A percentile compares a stretch with the other conserved stretches of the same genome.
These are phyloP conservation scores for Fusarium fracticaudum DNA, from an alignment of 2,329 filamentous ascomycete species.

Conservation along the genomic window DNA sequence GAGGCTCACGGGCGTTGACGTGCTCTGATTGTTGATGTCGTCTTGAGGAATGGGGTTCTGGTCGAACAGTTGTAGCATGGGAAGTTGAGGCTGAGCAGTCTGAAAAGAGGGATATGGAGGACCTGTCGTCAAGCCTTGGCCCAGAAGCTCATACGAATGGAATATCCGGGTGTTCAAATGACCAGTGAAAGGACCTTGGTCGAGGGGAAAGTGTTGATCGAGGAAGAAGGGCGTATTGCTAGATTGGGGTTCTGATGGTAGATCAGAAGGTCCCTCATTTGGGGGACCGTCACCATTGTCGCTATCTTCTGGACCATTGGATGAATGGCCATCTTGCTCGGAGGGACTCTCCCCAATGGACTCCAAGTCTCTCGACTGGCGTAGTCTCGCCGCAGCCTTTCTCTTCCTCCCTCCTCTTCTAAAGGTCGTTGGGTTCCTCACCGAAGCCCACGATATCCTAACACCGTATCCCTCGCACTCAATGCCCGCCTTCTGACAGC, in stretches of 20 bases:
- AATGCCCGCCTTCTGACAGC: conserved; percentile 31
- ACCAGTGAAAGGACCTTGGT: conserved; percentile 4
- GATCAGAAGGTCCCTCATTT: not conserved
- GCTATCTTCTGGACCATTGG: not conserved
- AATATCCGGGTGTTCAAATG: conserved; percentile 28
- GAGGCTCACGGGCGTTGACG: not conserved
- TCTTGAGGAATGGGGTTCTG: not conserved
- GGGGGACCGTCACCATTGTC: not conserved
- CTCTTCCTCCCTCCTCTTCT: conserved; percentile 6
- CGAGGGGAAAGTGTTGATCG: not conserved
- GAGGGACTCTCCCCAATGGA: not conserved
- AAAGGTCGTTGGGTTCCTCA: conserved; percentile 37
- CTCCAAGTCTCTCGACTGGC: not conserved
- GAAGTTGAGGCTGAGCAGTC: not conserved
- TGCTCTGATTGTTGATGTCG: not conserved
- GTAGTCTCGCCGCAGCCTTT: not conserved
- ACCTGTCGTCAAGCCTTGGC: conserved; percentile 24
- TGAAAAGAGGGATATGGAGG: not conserved
- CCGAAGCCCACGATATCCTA: conserved; percentile 38
- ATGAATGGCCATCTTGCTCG: not conserved
- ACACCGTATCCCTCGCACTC: conserved; percentile 39
- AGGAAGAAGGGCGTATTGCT: not conserved
- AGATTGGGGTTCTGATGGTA: not conserved
- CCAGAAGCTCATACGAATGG: conserved; percentile 31
- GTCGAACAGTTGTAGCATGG: not conserved